phyloP scores from a whole-genome alignment of 371 early-diverging fungal species.

The Nematocida parisii region DNA sequence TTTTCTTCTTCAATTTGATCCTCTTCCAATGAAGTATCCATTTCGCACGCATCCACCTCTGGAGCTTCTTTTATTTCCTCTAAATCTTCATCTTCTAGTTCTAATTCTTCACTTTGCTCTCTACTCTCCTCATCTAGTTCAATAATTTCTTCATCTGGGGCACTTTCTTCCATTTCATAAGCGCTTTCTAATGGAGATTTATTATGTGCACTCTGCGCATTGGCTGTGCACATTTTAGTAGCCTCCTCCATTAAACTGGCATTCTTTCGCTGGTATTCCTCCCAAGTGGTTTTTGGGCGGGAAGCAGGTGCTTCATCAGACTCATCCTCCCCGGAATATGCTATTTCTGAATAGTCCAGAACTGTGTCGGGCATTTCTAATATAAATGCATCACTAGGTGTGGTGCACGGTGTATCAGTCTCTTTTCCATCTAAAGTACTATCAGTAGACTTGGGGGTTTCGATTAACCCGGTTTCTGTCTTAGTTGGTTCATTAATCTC shows the following conservation, averaged over 20 bases:
- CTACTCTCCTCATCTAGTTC: not conserved
- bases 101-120: not conserved
- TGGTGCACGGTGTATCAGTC: not conserved
- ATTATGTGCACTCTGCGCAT: not conserved
- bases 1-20: not conserved
- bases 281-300: not conserved
- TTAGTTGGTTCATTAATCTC: not conserved
- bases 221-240: not conserved
- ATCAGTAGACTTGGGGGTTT: not conserved
- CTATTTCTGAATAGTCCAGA: not conserved
- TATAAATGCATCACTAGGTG: not conserved
- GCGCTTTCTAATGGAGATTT: not conserved
- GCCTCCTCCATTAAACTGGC: not conserved
- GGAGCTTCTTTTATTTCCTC: no score
- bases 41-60: no score
- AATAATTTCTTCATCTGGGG: not conserved
- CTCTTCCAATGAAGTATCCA: not conserved
- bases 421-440: not conserved
- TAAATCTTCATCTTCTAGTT: constrained; percentile 2
- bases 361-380: not conserved
- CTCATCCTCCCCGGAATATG: not conserved
- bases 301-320: not conserved
- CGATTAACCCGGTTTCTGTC: no score
- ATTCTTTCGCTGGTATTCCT: not conserved
- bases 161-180: not conserved